Evolutionary conservation across 495 filamentous ascomycete genomes (phyloP).

Genomic region (Talaromyces adpressus): DNA sequence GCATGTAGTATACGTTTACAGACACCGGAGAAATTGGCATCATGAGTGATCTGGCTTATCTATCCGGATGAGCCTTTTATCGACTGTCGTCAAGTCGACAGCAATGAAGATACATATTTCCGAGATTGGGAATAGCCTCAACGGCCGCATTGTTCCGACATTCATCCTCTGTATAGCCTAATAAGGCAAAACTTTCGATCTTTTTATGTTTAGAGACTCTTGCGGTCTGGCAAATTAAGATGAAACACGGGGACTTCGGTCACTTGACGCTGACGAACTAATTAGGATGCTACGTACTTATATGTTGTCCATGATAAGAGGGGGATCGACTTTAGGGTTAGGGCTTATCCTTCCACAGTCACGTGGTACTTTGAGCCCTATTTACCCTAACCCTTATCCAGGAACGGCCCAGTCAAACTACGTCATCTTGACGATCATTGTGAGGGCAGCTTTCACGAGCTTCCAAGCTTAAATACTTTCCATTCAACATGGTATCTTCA

Average conservation of each 20-base stretch:
- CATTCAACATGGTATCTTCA: neutral
- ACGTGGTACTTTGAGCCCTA: neutral
- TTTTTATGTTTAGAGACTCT: neutral
- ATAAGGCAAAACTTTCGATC: neutral
- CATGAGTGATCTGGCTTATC: neutral
- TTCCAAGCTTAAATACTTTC: neutral
- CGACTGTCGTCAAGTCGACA: neutral
- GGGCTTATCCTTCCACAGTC: neutral
- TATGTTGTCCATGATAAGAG: neutral
- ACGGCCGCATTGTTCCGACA: neutral
- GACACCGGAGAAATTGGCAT: neutral
- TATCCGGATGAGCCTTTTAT: neutral
- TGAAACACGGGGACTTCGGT: neutral
- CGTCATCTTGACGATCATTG: neutral
- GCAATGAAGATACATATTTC: neutral
- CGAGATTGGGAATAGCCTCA: neutral
- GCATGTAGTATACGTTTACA: neutral
- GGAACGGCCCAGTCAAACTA: neutral
- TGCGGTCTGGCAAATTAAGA: neutral
- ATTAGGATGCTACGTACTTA: neutral
- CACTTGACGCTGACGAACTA: neutral
- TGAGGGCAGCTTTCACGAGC: neutral
- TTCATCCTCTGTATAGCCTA: neutral
- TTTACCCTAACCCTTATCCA: neutral
- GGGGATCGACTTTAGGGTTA: neutral